Evolutionary conservation across 2,329 filamentous ascomycete genomes (phyloP).

Genomic region (Uncinocarpus reesii): DNA sequence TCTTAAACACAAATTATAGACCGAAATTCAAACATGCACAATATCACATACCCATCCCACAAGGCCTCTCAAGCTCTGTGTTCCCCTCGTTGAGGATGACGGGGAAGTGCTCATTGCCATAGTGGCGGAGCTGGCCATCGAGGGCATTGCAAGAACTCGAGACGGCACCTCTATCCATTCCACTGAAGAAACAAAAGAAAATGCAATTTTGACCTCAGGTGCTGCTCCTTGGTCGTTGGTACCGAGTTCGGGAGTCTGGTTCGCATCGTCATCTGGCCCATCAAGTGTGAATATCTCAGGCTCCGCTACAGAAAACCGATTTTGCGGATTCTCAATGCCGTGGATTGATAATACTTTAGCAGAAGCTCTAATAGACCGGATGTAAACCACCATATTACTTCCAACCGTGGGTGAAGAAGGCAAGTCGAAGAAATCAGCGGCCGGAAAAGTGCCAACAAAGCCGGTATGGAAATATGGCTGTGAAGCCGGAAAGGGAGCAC

Average conservation of each 20-base stretch:
- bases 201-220: conserved; percentile 39
- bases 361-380: conserved; percentile 73
- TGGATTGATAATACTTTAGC: conserved; percentile 58
- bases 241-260: background rate
- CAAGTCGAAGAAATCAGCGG: conserved; percentile 42
- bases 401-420: conserved; percentile 48
- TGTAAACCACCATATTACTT: conserved; percentile 60
- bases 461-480: conserved; percentile 46
- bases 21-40: conserved; percentile 13
- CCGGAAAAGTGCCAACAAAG: conserved; percentile 60
- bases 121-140: conserved; percentile 39
- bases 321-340: conserved; percentile 22
- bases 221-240: background rate
- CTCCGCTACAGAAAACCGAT: conserved; percentile 25
- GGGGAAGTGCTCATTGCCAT: conserved; percentile 32
- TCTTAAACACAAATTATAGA: background rate
- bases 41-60: conserved; percentile 42
- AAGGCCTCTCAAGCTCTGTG: conserved; percentile 50
- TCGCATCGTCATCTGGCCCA: conserved; percentile 22
- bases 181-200: conserved; percentile 47
- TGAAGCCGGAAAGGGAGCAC: conserved; percentile 14
- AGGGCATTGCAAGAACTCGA: conserved; percentile 51
- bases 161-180: conserved; percentile 50
- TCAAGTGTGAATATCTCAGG: conserved; percentile 39
- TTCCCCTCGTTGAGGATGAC: conserved; percentile 38